Conservation (phyloP, 169 alveolate species). For the Toxoplasma gondii region DNA sequence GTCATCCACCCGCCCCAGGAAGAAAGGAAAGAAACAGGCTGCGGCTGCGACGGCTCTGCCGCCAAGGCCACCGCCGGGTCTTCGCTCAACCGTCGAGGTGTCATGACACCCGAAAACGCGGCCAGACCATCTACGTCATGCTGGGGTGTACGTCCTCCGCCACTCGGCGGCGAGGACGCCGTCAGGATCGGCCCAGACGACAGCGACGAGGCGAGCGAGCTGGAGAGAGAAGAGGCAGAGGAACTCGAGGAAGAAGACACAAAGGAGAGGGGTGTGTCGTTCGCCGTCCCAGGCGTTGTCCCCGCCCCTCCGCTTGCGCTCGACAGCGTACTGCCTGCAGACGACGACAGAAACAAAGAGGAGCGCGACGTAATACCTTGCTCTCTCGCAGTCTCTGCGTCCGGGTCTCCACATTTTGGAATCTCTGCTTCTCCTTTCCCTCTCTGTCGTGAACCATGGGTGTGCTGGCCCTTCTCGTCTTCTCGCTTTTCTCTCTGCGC, state of each 20-base stretch:
- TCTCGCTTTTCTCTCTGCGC: background rate
- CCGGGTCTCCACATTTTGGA: background rate
- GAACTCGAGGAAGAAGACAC: background rate
- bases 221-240: background rate
- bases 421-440: background rate
- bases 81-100: constrained; percentile 7
- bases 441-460: background rate
- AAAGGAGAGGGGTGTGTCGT: background rate
- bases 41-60: background rate
- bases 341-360: background rate
- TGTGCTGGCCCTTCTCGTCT: background rate
- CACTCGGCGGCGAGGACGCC: background rate
- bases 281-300: background rate
- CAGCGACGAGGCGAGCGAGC: background rate
- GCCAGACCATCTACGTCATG: background rate
- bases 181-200: background rate
- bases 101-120: background rate
- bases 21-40: background rate
- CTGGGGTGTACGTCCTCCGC: background rate
- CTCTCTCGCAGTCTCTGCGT: background rate
- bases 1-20: background rate
- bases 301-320: background rate
- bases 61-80: background rate
- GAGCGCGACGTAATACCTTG: background rate
- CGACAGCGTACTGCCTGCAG: background rate